Percentiles rank a stretch among this genome's conserved stretches.
phyloP scores from a whole-genome alignment of 306 rosid genomes.

The Casuarina equisetifolia region DNA sequence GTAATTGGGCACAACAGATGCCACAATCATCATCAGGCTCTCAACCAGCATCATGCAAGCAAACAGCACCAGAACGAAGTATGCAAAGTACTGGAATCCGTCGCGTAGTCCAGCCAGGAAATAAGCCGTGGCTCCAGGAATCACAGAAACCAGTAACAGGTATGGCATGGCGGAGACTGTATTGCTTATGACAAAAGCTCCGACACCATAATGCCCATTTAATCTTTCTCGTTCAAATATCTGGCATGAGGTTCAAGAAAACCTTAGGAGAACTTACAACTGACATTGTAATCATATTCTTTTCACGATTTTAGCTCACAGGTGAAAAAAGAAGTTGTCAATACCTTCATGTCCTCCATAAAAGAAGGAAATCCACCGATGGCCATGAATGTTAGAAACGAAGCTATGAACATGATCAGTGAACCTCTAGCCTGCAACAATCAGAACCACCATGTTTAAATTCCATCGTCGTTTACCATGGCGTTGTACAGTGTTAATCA shows the following conservation, averaged over 20 bases:
- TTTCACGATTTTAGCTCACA: too few relatives aligned
- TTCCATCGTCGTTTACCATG: too few relatives aligned
- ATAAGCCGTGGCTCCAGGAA: conserved; percentile 58
- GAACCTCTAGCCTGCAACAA: conserved; percentile 61
- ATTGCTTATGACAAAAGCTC: conserved; percentile 59
- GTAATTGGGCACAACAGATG: conserved; percentile 62
- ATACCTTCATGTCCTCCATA: conserved; percentile 68
- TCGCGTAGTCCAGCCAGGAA: conserved; percentile 55
- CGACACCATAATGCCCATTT: conserved; percentile 52
- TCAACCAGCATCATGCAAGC: conserved; percentile 60
- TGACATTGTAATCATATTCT: neutral
- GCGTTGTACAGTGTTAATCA: too few relatives aligned
- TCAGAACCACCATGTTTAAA: neutral
- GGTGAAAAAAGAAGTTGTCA: too few relatives aligned
- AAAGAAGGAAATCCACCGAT: conserved; percentile 83
- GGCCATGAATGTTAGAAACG: conserved; percentile 63
- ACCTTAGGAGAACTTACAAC: neutral
- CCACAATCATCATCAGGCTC: conserved; percentile 78
- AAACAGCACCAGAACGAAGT: conserved; percentile 39
- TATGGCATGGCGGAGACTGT: conserved; percentile 58
- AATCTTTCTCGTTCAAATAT: conserved; percentile 53
- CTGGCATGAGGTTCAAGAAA: conserved; percentile 12
- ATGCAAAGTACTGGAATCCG: conserved; percentile 40
- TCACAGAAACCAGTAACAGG: conserved; percentile 36
- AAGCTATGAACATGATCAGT: conserved; percentile 44